Evolutionary conservation across 495 filamentous ascomycete genomes (phyloP).

Genomic region (Penicillium argentinense): DNA sequence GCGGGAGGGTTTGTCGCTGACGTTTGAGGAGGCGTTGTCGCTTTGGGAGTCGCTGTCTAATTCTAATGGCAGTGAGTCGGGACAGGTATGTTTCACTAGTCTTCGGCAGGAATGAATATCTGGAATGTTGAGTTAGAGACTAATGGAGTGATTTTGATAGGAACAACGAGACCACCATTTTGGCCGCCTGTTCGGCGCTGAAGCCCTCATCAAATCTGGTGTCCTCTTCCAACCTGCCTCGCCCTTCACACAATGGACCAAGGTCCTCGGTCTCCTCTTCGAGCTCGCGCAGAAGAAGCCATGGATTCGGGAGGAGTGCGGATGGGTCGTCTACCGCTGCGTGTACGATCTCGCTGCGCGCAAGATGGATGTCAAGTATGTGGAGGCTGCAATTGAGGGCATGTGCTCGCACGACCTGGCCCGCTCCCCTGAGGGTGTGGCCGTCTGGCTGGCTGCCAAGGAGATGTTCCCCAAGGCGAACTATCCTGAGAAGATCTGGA

Average conservation of each 20-base stretch:
- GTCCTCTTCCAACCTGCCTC: slow-evolving; percentile 59
- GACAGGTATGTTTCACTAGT: slow-evolving; percentile 48
- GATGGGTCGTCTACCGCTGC: slow-evolving; percentile 61
- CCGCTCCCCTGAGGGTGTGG: slow-evolving; percentile 81
- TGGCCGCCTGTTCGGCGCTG: slow-evolving; percentile 81
- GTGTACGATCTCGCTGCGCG: slow-evolving; percentile 43
- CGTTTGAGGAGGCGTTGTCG: slow-evolving; percentile 50
- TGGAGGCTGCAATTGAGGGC: slow-evolving; percentile 60
- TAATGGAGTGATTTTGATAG: slow-evolving; percentile 37
- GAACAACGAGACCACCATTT: slow-evolving; percentile 84
- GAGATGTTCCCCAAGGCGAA: slow-evolving; percentile 62
- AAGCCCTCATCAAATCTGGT: slow-evolving; percentile 78
- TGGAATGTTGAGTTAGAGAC: slow-evolving; percentile 13
- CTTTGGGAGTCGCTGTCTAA: slow-evolving; percentile 70
- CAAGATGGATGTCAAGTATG: slow-evolving; percentile 42
- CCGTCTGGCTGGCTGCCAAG: slow-evolving; percentile 75
- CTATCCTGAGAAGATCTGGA: slow-evolving; percentile 72
- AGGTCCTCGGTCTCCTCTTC: slow-evolving; percentile 54
- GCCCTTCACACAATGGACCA: slow-evolving; percentile 55
- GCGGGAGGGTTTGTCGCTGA: slow-evolving; percentile 40
- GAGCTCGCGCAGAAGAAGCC: slow-evolving; percentile 64
- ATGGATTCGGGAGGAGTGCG: slow-evolving; percentile 88
- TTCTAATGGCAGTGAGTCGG: slow-evolving; percentile 60
- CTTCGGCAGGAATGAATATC: neutral
- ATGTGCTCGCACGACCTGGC: slow-evolving; percentile 63